Conservation (phyloP, 2,329 filamentous ascomycete species). For the Fusarium xyrophilum region DNA sequence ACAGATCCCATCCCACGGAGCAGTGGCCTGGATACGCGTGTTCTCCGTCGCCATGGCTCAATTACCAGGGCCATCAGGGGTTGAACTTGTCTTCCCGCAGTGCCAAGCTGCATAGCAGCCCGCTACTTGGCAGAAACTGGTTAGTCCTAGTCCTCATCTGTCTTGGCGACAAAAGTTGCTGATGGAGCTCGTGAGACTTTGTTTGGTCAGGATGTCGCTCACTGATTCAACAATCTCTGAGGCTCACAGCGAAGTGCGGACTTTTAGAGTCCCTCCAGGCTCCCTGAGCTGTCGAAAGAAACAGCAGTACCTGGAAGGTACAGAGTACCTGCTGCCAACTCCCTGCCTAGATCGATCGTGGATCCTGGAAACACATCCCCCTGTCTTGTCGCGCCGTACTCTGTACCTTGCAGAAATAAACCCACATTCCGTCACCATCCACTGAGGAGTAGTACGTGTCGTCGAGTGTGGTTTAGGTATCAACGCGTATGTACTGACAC, state of each 20-base stretch:
- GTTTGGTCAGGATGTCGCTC: not conserved
- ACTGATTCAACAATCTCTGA: not conserved
- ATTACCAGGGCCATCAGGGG: constrained; percentile 27
- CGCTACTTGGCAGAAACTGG: constrained; percentile 19
- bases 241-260: not conserved
- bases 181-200: constrained; percentile 3
- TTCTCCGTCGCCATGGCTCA: constrained; percentile 15
- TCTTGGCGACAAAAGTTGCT: constrained; percentile 11
- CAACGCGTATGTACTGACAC: constrained; percentile 1
- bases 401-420: constrained; percentile 32
- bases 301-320: constrained; percentile 16
- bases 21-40: constrained; percentile 18
- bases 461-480: constrained; percentile 6
- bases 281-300: not conserved
- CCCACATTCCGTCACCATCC: constrained; percentile 31
- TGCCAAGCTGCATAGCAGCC: constrained; percentile 25
- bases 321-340: constrained; percentile 7
- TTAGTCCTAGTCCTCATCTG: constrained; percentile 4
- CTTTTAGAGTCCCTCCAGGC: not conserved
- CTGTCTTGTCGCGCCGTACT: constrained; percentile 26
- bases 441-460: constrained; percentile 19
- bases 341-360: constrained; percentile 31
- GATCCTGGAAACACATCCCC: constrained; percentile 22
- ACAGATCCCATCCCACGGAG: constrained; percentile 22
- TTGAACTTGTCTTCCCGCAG: constrained; percentile 24